Evolutionary conservation across 495 filamentous ascomycete genomes (phyloP), one percentile per base, ranked within the genome.

Genomic region (Xylaria nigripes): DNA sequence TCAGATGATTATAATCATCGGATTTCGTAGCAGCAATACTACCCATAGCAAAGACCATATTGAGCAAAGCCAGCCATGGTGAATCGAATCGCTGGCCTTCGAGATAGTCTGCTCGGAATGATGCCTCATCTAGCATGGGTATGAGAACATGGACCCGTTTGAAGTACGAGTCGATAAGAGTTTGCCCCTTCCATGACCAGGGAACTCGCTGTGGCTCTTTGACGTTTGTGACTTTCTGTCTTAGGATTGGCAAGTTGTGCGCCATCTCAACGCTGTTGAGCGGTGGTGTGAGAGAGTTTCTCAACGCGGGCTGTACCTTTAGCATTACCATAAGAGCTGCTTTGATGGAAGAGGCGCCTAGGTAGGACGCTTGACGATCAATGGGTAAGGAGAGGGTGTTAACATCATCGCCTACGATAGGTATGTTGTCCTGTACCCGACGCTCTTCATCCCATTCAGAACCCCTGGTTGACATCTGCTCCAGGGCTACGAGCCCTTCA

Each of bases 301-400:
- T 65, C 19, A 83, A 76, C 21, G 75, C 76, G 4, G 87, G 87
- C 49, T 85, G 84, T 29, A 86, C 79, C 72, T 83, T 86, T 55
- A 88, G 78, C 68, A 92, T 90, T 47, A 90, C 87, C 68, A 88
- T 85, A 21, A 92, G 75, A 8, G 85, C 86, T 0, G 87, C 86
- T 59, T 86, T 86, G 59, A 92, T 86, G 18, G 87, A 92, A 0
- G 86, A 89, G n/a, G 86, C 81, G 6, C 87, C 87, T 1, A 92
- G 73, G 59, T 90, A 92, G 9, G 87, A 90, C 8, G 85, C 82
- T 52, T 85, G 80, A 8, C 81, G 76, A 60, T 85, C 79, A 3
- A 86, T 75, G 3, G 85, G 82, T 34, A 92, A 76, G n/a, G 85
- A 88, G 0, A 90, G 70, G 0, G 84, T 86, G 64, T 90, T 90